Evolutionary conservation across 768 basidiomycete species (phyloP).

Genomic region (Pleurotus tuoliensis): DNA sequence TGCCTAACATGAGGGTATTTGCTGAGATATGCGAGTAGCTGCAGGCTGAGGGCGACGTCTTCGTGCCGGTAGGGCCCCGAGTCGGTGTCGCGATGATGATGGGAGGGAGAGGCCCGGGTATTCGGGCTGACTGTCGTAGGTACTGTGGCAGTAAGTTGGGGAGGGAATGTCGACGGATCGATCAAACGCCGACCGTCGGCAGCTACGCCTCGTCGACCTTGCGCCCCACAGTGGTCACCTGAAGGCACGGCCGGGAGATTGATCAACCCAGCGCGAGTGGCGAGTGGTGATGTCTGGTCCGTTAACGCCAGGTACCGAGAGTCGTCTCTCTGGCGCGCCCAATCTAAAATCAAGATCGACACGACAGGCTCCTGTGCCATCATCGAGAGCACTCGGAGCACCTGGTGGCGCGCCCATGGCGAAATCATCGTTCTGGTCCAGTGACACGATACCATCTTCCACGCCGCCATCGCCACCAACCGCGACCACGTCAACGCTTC

Average conservation of each 20-base stretch:
- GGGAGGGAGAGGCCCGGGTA: conserved; percentile 6
- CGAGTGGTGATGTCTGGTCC: conserved; percentile 63
- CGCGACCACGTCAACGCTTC: conserved; percentile 15
- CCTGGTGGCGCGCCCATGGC: conserved; percentile 90
- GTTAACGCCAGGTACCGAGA: conserved; percentile 25
- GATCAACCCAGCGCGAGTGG: conserved; percentile 54
- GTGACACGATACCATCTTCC: conserved; percentile 71
- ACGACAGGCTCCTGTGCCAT: conserved; percentile 21
- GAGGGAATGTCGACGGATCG: not conserved
- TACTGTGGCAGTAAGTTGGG: not conserved
- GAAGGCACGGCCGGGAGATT: conserved; percentile 38
- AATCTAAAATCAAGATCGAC: conserved; percentile 13
- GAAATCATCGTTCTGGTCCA: conserved; percentile 84
- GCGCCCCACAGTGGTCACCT: not conserved
- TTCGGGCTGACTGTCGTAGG: conserved; percentile 27
- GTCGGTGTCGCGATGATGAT: conserved; percentile 27
- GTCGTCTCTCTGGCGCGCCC: conserved; percentile 15
- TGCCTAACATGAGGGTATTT: conserved; percentile 98
- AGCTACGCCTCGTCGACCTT: not conserved
- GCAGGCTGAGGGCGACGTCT: conserved; percentile 85
- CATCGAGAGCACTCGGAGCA: conserved; percentile 66
- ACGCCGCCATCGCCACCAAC: conserved; percentile 41
- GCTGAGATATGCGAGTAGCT: conserved; percentile 92
- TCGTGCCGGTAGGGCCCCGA: conserved; percentile 87
- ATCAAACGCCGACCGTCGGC: not conserved